These are phyloP conservation scores for Scheffersomyces ergatensis DNA, from an alignment of 805 yeast species.

Conservation along the genomic window DNA sequence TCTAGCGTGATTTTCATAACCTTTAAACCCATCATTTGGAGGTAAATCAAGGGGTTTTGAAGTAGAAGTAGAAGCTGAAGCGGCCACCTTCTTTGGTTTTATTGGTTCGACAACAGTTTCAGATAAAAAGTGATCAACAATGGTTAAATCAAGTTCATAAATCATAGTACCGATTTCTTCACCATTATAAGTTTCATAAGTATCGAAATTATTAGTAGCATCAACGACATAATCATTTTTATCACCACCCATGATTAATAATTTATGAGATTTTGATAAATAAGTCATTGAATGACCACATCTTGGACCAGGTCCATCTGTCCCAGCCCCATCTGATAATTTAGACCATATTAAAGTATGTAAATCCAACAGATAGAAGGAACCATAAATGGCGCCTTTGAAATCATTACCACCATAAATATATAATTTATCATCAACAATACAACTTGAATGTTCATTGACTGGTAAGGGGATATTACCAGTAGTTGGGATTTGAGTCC, in stretches of 20 bases:
- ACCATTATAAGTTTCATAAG: slow-evolving; percentile 51
- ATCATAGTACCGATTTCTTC: slow-evolving; percentile 53
- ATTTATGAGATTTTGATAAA: slow-evolving; percentile 59
- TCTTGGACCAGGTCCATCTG: slow-evolving; percentile 71
- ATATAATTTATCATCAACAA: slow-evolving; percentile 75
- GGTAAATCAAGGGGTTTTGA: not conserved
- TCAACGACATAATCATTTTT: slow-evolving; percentile 61
- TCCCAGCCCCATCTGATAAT: slow-evolving; percentile 47
- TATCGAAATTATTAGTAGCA: slow-evolving; percentile 47
- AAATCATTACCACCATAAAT: slow-evolving; percentile 87
- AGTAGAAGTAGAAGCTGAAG: slow-evolving; percentile 5
- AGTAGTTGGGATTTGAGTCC: slow-evolving; percentile 70
- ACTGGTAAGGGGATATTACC: slow-evolving; percentile 81
- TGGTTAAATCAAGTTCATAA: slow-evolving; percentile 58
- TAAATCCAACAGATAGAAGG: slow-evolving; percentile 74
- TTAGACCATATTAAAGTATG: slow-evolving; percentile 71
- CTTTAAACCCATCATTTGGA: slow-evolving; percentile 6
- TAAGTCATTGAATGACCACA: slow-evolving; percentile 90
- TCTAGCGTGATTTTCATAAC: slow-evolving; percentile 28
- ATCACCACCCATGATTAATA: slow-evolving; percentile 92
- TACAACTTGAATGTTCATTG: slow-evolving; percentile 86
- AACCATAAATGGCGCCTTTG: slow-evolving; percentile 64
- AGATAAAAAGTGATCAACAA: slow-evolving; percentile 30
- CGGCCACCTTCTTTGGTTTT: slow-evolving; percentile 3
- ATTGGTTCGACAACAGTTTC: not conserved